Evolutionary conservation across 371 early-diverging fungal genomes (phyloP), one percentile per base, ranked within the genome.

Genomic region (Amoeboaphelidium occidentale): DNA sequence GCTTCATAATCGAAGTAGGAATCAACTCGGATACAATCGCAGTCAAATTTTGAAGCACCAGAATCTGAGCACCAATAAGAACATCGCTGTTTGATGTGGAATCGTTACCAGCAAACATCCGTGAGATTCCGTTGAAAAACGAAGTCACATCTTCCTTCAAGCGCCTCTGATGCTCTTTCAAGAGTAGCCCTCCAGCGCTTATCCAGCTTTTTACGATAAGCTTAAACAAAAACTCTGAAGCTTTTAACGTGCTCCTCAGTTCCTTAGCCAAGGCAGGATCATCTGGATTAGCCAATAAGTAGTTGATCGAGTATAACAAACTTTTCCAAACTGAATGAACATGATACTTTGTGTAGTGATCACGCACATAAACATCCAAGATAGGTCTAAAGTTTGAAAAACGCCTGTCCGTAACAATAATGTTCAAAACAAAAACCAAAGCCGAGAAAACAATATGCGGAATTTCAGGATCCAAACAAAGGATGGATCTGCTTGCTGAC

Each of bases 21-120:
- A 25, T 20, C 46, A 75, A 47, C 24, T 75, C 74, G 1, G 65
- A 61, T 17, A 78, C 26, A 10, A 76, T 60, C 27, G 66, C 65
- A 3, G 69, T 62, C 61, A 76, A 76, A 50, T 78, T 63, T 46
- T 76, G 76, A 13, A 78, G 56, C 13, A 71, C 64, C n/a, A 80
- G 53, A 14, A 72, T 72, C 41, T 78, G 81, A 12, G 74, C 68
- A 17, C 70, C 76, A 45, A 74, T 75, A 57, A 74, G 62, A 14
- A 63, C 59, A 24, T 60, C 73, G n/a, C n/a, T n/a, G n/a, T n/a
- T n/a, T n/a, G n/a, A n/a, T n/a, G n/a, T n/a, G n/a, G n/a, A n/a
- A n/a, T 3, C 20, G 27, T 25, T 14, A 17, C n/a, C n/a, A 2
- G n/a, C 20, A 20, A 6, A 6, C 13, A 4, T 1, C n/a, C 42